phyloP scores from a whole-genome alignment of 2,329 filamentous ascomycete genomes.

The Colletotrichum aenigma region DNA sequence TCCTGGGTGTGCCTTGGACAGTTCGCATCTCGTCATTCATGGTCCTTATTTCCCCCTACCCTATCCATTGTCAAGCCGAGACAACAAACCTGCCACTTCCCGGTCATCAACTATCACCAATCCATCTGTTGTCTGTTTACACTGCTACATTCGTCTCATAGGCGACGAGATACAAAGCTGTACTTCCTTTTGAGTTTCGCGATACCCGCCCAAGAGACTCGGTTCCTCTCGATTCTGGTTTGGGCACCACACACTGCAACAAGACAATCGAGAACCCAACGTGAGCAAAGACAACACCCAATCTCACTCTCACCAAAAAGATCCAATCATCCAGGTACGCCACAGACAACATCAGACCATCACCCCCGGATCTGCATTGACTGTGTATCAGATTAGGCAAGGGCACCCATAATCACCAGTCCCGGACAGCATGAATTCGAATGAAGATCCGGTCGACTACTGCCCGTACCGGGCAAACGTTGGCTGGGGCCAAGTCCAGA shows the following conservation, averaged over 20 bases:
- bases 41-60: conserved; percentile 6
- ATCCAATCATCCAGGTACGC: neutral
- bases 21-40: conserved; percentile 4
- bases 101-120: neutral
- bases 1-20: conserved; percentile 1
- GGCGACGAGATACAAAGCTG: conserved; percentile 17
- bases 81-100: conserved; percentile 15
- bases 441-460: conserved; percentile 36
- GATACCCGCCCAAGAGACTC: conserved; percentile 21
- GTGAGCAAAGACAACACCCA: neutral
- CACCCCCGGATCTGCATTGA: conserved; percentile 9
- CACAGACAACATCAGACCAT: neutral
- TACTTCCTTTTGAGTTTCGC: conserved; percentile 15
- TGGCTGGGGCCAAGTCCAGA: conserved; percentile 42
- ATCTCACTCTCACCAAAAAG: neutral
- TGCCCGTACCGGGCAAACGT: conserved; percentile 43
- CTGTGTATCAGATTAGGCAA: conserved; percentile 7
- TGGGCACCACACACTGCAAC: conserved; percentile 11
- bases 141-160: conserved; percentile 8
- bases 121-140: conserved; percentile 10
- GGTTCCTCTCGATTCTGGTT: conserved; percentile 3
- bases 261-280: neutral
- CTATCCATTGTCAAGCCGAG: conserved; percentile 3
- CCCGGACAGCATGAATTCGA: conserved; percentile 45
- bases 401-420: conserved; percentile 7